phyloP scores from a whole-genome alignment of 495 filamentous ascomycete species.

The Darksidea phi region DNA sequence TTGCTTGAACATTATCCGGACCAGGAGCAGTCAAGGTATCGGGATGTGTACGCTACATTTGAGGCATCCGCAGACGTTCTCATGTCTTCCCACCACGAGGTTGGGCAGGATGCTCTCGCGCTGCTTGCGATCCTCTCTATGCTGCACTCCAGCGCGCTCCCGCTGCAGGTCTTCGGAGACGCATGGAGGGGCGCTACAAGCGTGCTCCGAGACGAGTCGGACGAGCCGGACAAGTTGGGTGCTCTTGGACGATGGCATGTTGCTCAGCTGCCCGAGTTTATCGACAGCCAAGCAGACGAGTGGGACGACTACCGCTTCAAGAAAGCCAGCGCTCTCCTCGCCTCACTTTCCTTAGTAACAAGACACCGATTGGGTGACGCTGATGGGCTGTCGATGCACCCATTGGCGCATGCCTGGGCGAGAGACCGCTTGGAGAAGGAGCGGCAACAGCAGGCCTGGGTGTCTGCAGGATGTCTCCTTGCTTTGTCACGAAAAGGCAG shows the following conservation, averaged over 20 bases:
- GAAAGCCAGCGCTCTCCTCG: constrained; percentile 34
- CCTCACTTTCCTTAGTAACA: constrained; percentile 7
- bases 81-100: constrained; percentile 1
- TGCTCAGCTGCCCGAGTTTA: constrained; percentile 34
- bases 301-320: constrained; percentile 38
- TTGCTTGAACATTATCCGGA: constrained; percentile 21
- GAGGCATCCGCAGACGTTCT: constrained; percentile 27
- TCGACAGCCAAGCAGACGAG: constrained; percentile 17
- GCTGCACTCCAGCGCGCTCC: too few species aligned
- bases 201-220: too few species aligned
- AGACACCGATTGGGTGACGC: constrained; percentile 31
- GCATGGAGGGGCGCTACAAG: too few species aligned
- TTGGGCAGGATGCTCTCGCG: constrained; percentile 15
- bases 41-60: constrained; percentile 30
- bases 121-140: constrained; percentile 3
- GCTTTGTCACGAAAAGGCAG: not conserved
- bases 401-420: constrained; percentile 32
- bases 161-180: too few species aligned
- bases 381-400: constrained; percentile 34
- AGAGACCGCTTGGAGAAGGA: constrained; percentile 18
- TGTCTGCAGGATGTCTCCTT: not conserved
- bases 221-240: not conserved
- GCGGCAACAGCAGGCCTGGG: constrained; percentile 16
- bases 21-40: constrained; percentile 30
- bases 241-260: constrained; percentile 28